Evolutionary conservation across 2,329 filamentous ascomycete genomes (phyloP), one percentile per base, ranked within the genome.

Genomic region (Magnaporthales sp.): DNA sequence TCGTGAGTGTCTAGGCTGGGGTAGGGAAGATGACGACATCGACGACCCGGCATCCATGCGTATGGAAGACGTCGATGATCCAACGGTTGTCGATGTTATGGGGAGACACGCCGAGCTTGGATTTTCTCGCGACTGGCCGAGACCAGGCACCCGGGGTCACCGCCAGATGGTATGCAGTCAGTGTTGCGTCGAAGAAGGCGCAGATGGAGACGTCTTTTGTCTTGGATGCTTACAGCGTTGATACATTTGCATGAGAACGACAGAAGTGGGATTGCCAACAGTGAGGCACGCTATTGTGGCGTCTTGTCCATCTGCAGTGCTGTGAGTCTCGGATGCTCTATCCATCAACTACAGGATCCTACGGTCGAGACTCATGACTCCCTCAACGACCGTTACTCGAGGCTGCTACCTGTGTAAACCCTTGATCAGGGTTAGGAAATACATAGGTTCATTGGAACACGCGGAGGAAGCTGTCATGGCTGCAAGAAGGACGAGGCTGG

Each of bases 171-270:
- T 91, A 2, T 91, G 89, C 73, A 90, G 88, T 72, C 81, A 83
- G 22, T 91, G 89, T 75, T 91, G 88, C 73, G 82, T 90, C 3
- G 89, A 91, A 73, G 81, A 80, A 27, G 88, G 88, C 0, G 72
- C 77, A 24, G 84, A 90, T 66, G 89, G 89, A 29, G 87, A 91
- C 63, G 83, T 90, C 5, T 83, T 86, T 67, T 91, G 89, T 71
- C 75, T 90, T 63, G 86, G 86, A 1, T 91, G 89, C 70, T 77
- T 89, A 64, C 72, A 66, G 26, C 19, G 27, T 10, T 56, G 54
- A 11, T 58, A 9, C 24, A 19, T 13, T 13, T 56, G 24, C n/a
- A 46, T 46, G 4, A 46, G 6, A 15, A 46, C 32, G 19, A 46
- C 32, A 15, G 2, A 19, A 7, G 38, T n/a, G 19, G 19, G 4